These are phyloP conservation scores for Kregervanrija fluxuum DNA, from an alignment of 805 yeast species.

Conservation along the genomic window DNA sequence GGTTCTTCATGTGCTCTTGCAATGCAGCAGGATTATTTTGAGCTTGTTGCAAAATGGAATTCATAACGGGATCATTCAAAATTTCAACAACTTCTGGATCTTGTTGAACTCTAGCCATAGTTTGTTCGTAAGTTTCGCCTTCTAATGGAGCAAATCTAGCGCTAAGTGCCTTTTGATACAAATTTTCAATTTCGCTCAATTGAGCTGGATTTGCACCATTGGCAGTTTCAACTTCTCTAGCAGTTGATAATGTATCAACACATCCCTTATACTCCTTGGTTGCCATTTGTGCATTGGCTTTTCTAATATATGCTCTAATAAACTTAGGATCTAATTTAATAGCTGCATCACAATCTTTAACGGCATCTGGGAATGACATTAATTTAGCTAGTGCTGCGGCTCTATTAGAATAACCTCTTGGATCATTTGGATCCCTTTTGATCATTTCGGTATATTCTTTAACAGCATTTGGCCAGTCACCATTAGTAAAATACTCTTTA, in stretches of 20 bases:
- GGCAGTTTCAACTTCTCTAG: slow-evolving; percentile 67
- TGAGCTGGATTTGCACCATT: slow-evolving; percentile 43
- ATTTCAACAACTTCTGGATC: slow-evolving; percentile 93
- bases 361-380: slow-evolving; percentile 95
- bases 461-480: slow-evolving; percentile 96
- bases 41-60: slow-evolving; percentile 89
- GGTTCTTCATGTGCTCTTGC: slow-evolving; percentile 96
- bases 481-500: slow-evolving; percentile 78
- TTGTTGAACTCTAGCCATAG: slow-evolving; percentile 80
- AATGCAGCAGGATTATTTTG: slow-evolving; percentile 93
- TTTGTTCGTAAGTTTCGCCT: slow-evolving; percentile 91
- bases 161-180: slow-evolving; percentile 67
- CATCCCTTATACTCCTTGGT: slow-evolving; percentile 81
- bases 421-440: slow-evolving; percentile 94
- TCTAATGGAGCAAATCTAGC: slow-evolving; percentile 77
- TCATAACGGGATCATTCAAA: slow-evolving; percentile 93
- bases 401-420: slow-evolving; percentile 94
- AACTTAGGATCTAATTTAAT: slow-evolving; percentile 82
- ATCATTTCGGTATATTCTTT: slow-evolving; percentile 93
- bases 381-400: slow-evolving; percentile 95
- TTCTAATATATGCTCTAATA: slow-evolving; percentile 92
- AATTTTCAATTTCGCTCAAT: slow-evolving; percentile 71
- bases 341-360: slow-evolving; percentile 86
- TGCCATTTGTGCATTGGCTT: slow-evolving; percentile 90
- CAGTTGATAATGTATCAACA: slow-evolving; percentile 72